Evolutionary conservation across 2,329 filamentous ascomycete genomes (phyloP).

Genomic region (Gaeumannomyces sp.): DNA sequence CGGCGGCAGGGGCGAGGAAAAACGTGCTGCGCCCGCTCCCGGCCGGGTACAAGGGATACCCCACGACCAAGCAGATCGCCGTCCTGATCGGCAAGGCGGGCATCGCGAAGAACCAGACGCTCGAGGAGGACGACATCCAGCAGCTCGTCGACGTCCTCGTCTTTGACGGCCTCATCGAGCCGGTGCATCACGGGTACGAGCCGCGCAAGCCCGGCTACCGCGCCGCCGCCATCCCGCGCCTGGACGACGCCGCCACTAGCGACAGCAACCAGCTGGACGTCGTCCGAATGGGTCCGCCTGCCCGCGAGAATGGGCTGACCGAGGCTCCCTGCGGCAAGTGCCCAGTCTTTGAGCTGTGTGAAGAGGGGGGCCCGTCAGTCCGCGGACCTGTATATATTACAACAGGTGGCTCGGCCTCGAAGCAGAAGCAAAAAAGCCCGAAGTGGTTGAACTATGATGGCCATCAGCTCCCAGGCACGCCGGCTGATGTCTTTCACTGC

Average conservation of each 20-base stretch:
- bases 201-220: slow-evolving; percentile 43
- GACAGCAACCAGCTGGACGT: slow-evolving; percentile 22
- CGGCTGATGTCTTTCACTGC: neutral
- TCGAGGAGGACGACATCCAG: slow-evolving; percentile 70
- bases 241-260: slow-evolving; percentile 27
- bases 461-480: neutral
- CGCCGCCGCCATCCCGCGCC: slow-evolving; percentile 42
- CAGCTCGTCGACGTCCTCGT: slow-evolving; percentile 83
- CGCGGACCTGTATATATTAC: slow-evolving; percentile 88
- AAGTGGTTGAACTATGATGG: neutral
- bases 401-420: slow-evolving; percentile 66
- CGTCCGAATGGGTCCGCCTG: slow-evolving; percentile 29
- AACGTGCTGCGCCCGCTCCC: slow-evolving; percentile 45
- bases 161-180: slow-evolving; percentile 79
- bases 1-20: slow-evolving; percentile 19
- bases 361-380: slow-evolving; percentile 87
- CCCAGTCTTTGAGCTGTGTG: slow-evolving; percentile 88
- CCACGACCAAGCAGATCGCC: slow-evolving; percentile 73
- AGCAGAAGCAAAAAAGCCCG: slow-evolving; percentile 15
- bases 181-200: slow-evolving; percentile 38
- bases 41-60: slow-evolving; percentile 70
- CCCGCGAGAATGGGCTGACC: slow-evolving; percentile 65
- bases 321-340: slow-evolving; percentile 88
- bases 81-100: slow-evolving; percentile 61
- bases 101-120: slow-evolving; percentile 65